These are phyloP conservation scores for Pistacia atlantica DNA, from an alignment of 345 rosid genomes.

Conservation along the genomic window DNA sequence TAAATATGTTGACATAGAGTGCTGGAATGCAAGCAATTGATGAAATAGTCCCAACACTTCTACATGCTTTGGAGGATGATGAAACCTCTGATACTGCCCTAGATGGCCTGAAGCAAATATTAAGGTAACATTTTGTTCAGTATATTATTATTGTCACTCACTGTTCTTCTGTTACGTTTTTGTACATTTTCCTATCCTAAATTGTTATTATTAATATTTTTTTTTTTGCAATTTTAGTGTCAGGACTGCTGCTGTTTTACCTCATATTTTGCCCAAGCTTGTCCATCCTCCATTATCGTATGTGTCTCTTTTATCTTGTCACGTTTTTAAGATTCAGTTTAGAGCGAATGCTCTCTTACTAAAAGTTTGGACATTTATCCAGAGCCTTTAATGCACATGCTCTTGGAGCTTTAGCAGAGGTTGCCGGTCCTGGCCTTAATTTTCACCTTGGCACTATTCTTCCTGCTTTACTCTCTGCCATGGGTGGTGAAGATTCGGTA, in stretches of 20 bases:
- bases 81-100: conserved; percentile 86
- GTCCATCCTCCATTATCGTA: conserved; percentile 93
- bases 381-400: conserved; percentile 99
- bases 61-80: conserved; percentile 94
- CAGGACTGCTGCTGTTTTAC: conserved; percentile 94
- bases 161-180: conserved; percentile 14
- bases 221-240: conserved; percentile 59
- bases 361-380: conserved; percentile 27
- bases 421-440: conserved; percentile 92
- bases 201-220: conserved; percentile 6
- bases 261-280: conserved; percentile 96
- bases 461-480: conserved; percentile 88
- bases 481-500: conserved; percentile 80
- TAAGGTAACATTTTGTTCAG: conserved; percentile 49
- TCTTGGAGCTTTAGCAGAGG: conserved; percentile 95
- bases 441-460: conserved; percentile 85
- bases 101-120: conserved; percentile 95
- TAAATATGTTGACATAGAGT: conserved; percentile 53
- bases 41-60: conserved; percentile 94
- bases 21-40: conserved; percentile 99
- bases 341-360: background rate
- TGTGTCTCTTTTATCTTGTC: conserved; percentile 39
- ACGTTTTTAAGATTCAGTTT: background rate
- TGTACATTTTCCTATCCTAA: conserved; percentile 22
- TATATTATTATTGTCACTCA: background rate